Conservation (phyloP, 768 basidiomycete genomes). For the Mycena indigotica region DNA sequence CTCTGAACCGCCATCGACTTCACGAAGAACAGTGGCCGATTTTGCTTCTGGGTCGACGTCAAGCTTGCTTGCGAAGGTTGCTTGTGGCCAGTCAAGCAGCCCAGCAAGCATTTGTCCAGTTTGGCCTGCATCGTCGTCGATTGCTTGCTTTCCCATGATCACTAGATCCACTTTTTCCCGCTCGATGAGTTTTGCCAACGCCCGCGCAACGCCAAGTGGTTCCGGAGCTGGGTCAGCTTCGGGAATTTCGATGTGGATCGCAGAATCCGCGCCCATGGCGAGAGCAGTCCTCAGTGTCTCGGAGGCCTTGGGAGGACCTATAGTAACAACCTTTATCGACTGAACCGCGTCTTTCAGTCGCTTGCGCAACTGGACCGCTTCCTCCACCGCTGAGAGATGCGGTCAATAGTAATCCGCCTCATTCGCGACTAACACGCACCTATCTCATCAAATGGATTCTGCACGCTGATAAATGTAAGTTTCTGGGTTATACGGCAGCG, state of each 20-base stretch:
- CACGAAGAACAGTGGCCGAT: conserved; percentile 74
- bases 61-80: conserved; percentile 90
- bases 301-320: conserved; percentile 86
- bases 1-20: conserved; percentile 94
- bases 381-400: conserved; percentile 82
- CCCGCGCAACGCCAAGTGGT: conserved; percentile 88
- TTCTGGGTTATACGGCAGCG: neutral
- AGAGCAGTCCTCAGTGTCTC: conserved; percentile 95
- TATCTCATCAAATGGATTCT: conserved; percentile 99
- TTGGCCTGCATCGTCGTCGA: conserved; percentile 94
- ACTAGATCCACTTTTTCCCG: conserved; percentile 78
- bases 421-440: conserved; percentile 66
- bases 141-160: conserved; percentile 97
- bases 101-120: conserved; percentile 98
- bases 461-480: neutral
- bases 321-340: conserved; percentile 90
- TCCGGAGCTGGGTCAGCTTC: conserved; percentile 77
- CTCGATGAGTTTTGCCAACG: conserved; percentile 75
- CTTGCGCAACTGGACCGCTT: conserved; percentile 93
- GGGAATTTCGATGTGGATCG: conserved; percentile 85
- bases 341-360: conserved; percentile 73
- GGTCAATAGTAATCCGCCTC: no score
- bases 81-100: conserved; percentile 89
- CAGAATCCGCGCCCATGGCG: conserved; percentile 96
- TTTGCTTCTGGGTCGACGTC: conserved; percentile 66